Evolutionary conservation across 768 basidiomycete species (phyloP), one percentile per base, ranked within the genome.

Genomic region (Suillus americanus): DNA sequence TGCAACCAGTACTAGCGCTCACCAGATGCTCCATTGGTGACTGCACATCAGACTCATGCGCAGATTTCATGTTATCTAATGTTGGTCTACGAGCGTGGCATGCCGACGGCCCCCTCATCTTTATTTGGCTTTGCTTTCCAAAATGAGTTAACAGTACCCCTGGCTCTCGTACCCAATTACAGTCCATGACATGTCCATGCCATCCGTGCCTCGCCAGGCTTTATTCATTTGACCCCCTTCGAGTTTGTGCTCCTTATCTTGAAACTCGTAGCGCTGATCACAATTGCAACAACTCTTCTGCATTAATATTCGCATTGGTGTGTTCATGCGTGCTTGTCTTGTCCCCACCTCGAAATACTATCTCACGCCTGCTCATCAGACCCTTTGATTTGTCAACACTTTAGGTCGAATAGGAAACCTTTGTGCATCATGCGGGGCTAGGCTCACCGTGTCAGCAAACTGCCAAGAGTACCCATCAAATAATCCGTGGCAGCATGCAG

Each of bases 191-290:
- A 65, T 38, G 62, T 57, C 41, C 23, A 46, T 40, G 10, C 30
- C 65, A n/a, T 23, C n/a, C 13, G 65, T 63, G 46, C 65, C 65
- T 64, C 43, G 45, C 23, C 38, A 56, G 53, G 20, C 20, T 64
- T 61, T 41, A 6, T 61, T 46, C 33, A 20, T 18, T 12, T 33
- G 18, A 13, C 57, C 40, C 33, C 38, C 56, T 51, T 28, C 3
- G 3, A 28, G 48, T 25, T 51, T 51, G 46, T 14, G 16, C 48
- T 25, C 7, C 48, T 53, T 30, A 12, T 20, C 8, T 28, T 33
- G 18, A 20, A 53, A 54, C 30, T 30, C 18, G 18, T 5, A 51
- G 14, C 14, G 4, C 8, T 30, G 51, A 51, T 51, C 50, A 51
- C 28, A 30, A 30, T 7, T 18, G 5, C 51, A 20, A 30, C 28